Evolutionary conservation across 768 basidiomycete genomes (phyloP).

Genomic region (Dendrothele bispora): DNA sequence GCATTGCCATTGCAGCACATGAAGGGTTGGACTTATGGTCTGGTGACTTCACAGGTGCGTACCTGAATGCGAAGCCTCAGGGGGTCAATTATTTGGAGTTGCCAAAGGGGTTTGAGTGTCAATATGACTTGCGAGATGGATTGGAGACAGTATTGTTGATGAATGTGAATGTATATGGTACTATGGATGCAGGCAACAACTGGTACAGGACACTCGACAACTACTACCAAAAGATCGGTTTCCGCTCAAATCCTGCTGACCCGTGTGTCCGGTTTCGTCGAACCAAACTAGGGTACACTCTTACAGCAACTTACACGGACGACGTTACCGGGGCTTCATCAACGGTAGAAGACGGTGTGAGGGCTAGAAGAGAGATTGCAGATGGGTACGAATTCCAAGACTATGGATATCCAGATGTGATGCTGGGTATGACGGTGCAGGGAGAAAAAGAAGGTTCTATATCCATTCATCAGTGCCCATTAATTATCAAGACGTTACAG

Average conservation of each 20-base stretch:
- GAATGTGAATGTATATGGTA: slow-evolving; percentile 2
- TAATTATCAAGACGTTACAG: not conserved
- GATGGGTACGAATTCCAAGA: not conserved
- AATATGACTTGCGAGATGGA: not conserved
- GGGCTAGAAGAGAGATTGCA: not conserved
- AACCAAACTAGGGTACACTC: not conserved
- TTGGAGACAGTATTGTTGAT: slow-evolving; percentile 1
- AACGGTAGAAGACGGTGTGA: not conserved
- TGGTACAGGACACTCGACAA: not conserved
- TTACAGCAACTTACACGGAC: not conserved
- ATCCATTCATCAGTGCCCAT: not conserved
- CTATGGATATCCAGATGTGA: not conserved
- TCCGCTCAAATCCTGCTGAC: not conserved
- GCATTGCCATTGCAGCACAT: slow-evolving; percentile 22
- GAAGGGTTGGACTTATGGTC: not conserved
- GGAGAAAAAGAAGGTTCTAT: not conserved
- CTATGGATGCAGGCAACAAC: slow-evolving; percentile 4
- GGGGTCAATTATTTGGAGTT: not conserved
- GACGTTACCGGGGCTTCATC: not conserved
- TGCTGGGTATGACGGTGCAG: not conserved
- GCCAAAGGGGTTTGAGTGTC: not conserved
- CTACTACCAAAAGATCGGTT: not conserved
- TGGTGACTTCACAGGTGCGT: not conserved
- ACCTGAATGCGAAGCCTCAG: slow-evolving; percentile 3
- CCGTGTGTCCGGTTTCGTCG: not conserved